Percentiles rank a stretch among this genome's conserved stretches.
Evolutionary conservation across 2,329 filamentous ascomycete genomes (phyloP).

Genomic region (Raffaelea ambrosiae): DNA sequence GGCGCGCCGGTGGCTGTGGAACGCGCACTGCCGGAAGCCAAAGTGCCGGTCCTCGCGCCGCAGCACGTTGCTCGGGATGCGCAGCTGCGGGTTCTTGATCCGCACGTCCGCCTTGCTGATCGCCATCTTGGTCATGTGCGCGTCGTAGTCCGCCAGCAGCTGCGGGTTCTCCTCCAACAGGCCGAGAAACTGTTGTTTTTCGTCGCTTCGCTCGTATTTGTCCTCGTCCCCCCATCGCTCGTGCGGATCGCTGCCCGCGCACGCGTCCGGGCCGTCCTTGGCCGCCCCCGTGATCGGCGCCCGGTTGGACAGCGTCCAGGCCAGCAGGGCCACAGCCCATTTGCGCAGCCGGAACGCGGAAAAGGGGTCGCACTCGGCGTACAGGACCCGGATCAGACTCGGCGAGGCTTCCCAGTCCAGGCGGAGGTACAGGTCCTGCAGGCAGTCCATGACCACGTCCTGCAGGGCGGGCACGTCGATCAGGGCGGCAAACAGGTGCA

Average conservation of each 20-base stretch:
- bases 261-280: constrained; percentile 14
- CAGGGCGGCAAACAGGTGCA: constrained; percentile 49
- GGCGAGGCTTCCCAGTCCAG: constrained; percentile 51
- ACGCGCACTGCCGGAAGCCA: constrained; percentile 53
- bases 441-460: constrained; percentile 47
- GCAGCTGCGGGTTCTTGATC: constrained; percentile 53
- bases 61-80: constrained; percentile 46
- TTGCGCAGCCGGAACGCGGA: constrained; percentile 44
- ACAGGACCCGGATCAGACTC: constrained; percentile 41
- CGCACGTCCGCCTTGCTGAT: constrained; percentile 40
- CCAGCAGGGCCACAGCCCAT: constrained; percentile 53
- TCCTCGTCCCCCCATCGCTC: too few species aligned
- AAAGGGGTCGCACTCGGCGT: constrained; percentile 41
- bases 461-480: constrained; percentile 42
- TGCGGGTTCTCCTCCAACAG: constrained; percentile 36
- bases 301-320: constrained; percentile 38
- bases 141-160: constrained; percentile 40
- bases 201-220: constrained; percentile 16
- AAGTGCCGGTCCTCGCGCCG: constrained; percentile 49
- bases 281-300: not conserved
- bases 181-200: constrained; percentile 16
- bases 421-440: constrained; percentile 51
- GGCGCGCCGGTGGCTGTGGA: constrained; percentile 47
- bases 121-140: constrained; percentile 44
- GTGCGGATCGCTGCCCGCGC: not conserved